Evolutionary conservation across 441 rosid genomes (phyloP), one percentile per base, ranked within the genome.

Genomic region (Gossypium aridum): DNA sequence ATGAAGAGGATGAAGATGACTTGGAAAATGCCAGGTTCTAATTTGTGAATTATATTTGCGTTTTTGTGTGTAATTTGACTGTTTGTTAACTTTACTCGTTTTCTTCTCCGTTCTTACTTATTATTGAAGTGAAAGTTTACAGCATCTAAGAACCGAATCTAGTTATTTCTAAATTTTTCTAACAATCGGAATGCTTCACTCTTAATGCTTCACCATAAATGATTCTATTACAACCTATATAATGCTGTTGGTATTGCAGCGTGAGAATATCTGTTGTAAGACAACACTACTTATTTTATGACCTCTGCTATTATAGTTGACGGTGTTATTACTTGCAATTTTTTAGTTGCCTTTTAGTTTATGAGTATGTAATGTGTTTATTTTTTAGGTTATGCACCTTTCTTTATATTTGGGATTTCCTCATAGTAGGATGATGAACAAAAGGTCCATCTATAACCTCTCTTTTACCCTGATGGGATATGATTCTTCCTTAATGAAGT

Each of bases 1-100:
- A 78, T 16, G 84, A 67, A 12, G 80, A 79, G 4, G 83, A 85
- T 31, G 94, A 83, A 22, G 89, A 78, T 17, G 71, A 83, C 74
- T 64, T 87, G 77, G 85, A 72, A 69, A 86, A 47, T 71, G 90
- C 89, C 47, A 51, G 61, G 61, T 54, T 77, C 60, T 73, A 23
- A 47, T 57, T 70, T 70, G 0, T 75, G 20, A 55, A 77, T 63
- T 72, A 70, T 54, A 12, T 70, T 12, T 45, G 22, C 7, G 1
- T 28, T 0, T 17, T 55, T 55, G 5, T 20, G 28, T 17, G 62
- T 59, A 31, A 7, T 34, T 34, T 34, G 39, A 34, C 39, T 34
- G 39, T 14, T 14, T 49, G 25, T 37, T 75, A 26, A 17, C 14
- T 49, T 3, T 28, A 23, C 5, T 7, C 49, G 31, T 59, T 12